Conservation (phyloP, 169 alveolate species). For the Plasmodium coatneyi region DNA sequence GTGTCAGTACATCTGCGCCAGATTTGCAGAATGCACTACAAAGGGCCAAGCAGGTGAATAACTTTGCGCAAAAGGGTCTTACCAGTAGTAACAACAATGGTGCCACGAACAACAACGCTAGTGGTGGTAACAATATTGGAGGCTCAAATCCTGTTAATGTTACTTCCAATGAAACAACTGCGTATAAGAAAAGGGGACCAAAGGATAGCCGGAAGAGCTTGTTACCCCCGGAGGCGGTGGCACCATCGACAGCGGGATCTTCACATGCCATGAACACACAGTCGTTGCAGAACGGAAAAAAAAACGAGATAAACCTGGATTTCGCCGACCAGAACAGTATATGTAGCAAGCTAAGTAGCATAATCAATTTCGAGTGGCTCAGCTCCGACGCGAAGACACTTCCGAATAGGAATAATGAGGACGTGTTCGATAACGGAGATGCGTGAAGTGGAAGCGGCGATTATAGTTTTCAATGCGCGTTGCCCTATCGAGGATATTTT, state of each 20-base stretch:
- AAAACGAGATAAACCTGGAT: not conserved
- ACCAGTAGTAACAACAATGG: not conserved
- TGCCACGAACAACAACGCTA: not conserved
- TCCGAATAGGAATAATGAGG: conserved; percentile 12
- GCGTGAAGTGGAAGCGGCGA: not conserved
- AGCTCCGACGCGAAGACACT: conserved; percentile 4
- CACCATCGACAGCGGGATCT: not conserved
- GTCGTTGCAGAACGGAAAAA: conserved; percentile 4
- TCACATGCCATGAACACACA: not conserved
- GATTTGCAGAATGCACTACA: conserved; percentile 9
- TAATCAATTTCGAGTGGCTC: conserved; percentile 52
- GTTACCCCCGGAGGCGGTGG: not conserved
- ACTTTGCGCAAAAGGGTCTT: conserved; percentile 8
- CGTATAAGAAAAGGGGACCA: not conserved
- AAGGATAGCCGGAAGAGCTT: not conserved
- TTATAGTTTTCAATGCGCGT: not conserved
- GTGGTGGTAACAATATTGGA: not conserved
- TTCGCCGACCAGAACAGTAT: conserved; percentile 32
- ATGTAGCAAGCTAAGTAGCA: conserved; percentile 40
- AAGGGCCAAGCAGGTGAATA: conserved; percentile 12
- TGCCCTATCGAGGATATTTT: not conserved
- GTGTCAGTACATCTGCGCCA: not conserved
- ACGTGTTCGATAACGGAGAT: conserved; percentile 2
- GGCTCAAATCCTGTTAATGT: not conserved
- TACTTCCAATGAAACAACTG: not conserved